phyloP scores from a whole-genome alignment of 2,329 filamentous ascomycete species.

The Pseudovirgaria hyperparasitica region DNA sequence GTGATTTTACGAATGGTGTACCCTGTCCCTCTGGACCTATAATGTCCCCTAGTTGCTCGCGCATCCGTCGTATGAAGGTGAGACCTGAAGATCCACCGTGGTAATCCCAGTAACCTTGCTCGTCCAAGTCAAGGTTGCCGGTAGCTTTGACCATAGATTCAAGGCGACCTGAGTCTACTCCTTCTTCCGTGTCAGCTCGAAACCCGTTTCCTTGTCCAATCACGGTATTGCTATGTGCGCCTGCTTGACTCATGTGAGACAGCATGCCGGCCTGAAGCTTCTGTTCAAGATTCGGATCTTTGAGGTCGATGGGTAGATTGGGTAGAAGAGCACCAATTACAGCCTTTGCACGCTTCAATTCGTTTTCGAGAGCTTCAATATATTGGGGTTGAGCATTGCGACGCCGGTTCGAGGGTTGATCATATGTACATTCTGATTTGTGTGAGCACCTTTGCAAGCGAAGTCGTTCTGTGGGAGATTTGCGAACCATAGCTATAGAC shows the following conservation, averaged over 20 bases:
- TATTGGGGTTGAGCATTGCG: slow-evolving; percentile 88
- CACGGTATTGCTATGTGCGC: slow-evolving; percentile 8
- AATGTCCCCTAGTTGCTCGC: slow-evolving; percentile 72
- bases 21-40: slow-evolving; percentile 50
- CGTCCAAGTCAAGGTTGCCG: slow-evolving; percentile 81
- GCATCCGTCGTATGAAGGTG: slow-evolving; percentile 76
- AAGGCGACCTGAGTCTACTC: slow-evolving; percentile 51
- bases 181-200: slow-evolving; percentile 16
- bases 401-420: slow-evolving; percentile 83
- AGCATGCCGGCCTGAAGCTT: slow-evolving; percentile 55
- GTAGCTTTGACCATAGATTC: slow-evolving; percentile 93
- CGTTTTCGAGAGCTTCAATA: slow-evolving; percentile 75
- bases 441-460: slow-evolving; percentile 1
- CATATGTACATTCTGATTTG: slow-evolving; percentile 73
- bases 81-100: slow-evolving; percentile 86
- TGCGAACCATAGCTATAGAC: slow-evolving; percentile 87
- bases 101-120: slow-evolving; percentile 87
- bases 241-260: slow-evolving; percentile 22
- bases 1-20: slow-evolving; percentile 44
- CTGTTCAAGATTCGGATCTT: slow-evolving; percentile 72
- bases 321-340: slow-evolving; percentile 70
- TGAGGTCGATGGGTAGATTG: slow-evolving; percentile 69
- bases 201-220: too few species aligned
- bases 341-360: slow-evolving; percentile 70
- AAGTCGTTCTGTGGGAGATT: neutral